These are phyloP conservation scores for Magnusiomyces tetraspermus DNA, from an alignment of 1,139 yeast genomes.

Conservation along the genomic window DNA sequence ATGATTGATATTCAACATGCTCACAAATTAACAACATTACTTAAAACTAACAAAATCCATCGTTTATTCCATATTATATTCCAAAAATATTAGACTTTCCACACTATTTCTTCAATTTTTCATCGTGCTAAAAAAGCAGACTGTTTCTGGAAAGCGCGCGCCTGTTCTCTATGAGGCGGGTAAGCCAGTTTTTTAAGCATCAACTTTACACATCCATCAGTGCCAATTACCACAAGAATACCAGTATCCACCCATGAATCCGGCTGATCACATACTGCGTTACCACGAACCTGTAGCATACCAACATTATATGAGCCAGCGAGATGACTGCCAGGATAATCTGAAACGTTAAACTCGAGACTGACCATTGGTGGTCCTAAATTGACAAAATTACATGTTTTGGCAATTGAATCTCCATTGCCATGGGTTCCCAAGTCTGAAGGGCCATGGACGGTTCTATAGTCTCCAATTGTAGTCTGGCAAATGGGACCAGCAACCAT, in stretches of 20 bases:
- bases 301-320: constrained; percentile 1
- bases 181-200: background rate
- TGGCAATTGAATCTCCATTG: constrained; percentile 12
- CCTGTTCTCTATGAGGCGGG: too few species aligned
- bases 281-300: constrained; percentile 21
- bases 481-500: constrained; percentile 29
- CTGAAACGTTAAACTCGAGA: constrained; percentile 24
- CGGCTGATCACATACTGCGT: background rate
- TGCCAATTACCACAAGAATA: constrained; percentile 23
- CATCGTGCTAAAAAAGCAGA: too few species aligned
- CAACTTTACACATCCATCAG: constrained; percentile 34
- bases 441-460: constrained; percentile 20
- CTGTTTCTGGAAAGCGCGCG: too few species aligned
- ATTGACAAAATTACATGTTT: constrained; percentile 15
- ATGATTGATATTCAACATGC: too few species aligned
- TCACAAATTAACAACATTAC: too few species aligned
- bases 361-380: constrained; percentile 33
- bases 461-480: constrained; percentile 33
- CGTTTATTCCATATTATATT: too few species aligned
- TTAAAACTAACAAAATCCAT: too few species aligned
- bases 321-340: constrained; percentile 16
- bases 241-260: constrained; percentile 24
- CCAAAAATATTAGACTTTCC: too few species aligned
- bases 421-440: constrained; percentile 3
- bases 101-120: too few species aligned